phyloP scores from a whole-genome alignment of 305 asterid species.

The Rubia peregrina region DNA sequence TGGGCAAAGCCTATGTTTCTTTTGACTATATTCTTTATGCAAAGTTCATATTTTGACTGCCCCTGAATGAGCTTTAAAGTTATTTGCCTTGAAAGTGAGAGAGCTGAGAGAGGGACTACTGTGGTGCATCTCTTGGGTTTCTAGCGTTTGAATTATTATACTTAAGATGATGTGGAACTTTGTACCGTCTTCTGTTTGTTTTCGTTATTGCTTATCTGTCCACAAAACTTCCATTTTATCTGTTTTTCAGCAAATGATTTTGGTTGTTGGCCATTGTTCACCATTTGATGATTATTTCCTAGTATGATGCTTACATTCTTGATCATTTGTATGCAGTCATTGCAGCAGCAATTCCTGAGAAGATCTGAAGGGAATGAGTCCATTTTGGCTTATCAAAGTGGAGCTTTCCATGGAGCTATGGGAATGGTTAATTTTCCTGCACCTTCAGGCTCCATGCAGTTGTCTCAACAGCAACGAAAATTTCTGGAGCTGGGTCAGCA shows the following conservation, averaged over 20 bases:
- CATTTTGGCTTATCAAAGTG: constrained; percentile 70
- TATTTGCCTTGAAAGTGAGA: not conserved
- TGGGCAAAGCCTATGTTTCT: not conserved
- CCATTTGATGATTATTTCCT: not conserved
- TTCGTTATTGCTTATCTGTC: not conserved
- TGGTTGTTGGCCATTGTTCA: constrained; percentile 5
- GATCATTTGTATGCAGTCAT: constrained; percentile 38
- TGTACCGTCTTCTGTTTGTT: not conserved
- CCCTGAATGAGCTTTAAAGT: not conserved
- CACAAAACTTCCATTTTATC: not conserved
- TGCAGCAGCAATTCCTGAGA: constrained; percentile 72
- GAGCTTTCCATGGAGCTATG: constrained; percentile 52
- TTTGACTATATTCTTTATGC: not conserved
- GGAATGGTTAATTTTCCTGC: constrained; percentile 60
- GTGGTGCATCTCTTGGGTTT: not conserved
- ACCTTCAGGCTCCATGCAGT: constrained; percentile 61
- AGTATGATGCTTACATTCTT: not conserved
- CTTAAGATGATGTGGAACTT: not conserved
- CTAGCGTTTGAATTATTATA: not conserved
- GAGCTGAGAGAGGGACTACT: not conserved
- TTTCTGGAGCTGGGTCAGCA: constrained; percentile 67
- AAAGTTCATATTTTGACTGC: not conserved
- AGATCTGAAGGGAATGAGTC: constrained; percentile 87
- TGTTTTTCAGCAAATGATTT: not conserved
- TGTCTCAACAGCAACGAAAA: constrained; percentile 73